Evolutionary conservation across 768 basidiomycete species (phyloP).

Genomic region (Lentinula lateritia): DNA sequence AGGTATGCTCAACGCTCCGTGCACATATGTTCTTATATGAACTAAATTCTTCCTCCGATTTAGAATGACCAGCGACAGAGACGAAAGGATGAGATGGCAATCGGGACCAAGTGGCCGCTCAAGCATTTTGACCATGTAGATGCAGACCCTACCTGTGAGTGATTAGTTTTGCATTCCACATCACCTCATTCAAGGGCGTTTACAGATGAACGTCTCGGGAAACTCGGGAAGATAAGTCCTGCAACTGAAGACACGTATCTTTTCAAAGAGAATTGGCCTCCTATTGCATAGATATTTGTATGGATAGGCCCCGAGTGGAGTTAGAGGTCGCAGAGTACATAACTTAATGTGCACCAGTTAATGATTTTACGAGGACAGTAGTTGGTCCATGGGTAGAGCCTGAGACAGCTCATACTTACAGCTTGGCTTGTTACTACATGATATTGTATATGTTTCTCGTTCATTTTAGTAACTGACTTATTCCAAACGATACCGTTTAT

Average conservation of each 20-base stretch:
- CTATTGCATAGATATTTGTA: background rate
- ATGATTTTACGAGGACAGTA: background rate
- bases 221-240: conserved; percentile 55
- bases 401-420: background rate
- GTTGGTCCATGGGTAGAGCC: background rate
- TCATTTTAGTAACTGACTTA: background rate
- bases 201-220: conserved; percentile 63
- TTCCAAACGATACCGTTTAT: no score
- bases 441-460: background rate
- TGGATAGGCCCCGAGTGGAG: background rate
- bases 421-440: background rate
- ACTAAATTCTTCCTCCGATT: background rate
- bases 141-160: conserved; percentile 69
- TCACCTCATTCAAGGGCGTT: background rate
- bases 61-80: conserved; percentile 91
- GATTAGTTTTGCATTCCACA: background rate
- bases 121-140: conserved; percentile 74
- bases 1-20: conserved; percentile 43
- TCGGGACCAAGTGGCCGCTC: conserved; percentile 66
- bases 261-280: conserved; percentile 59
- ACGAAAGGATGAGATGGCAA: conserved; percentile 74
- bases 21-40: conserved; percentile 5
- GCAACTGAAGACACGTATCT: conserved; percentile 74
- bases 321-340: background rate
- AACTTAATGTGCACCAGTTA: background rate